A percentile compares a stretch with the other conserved stretches of the same genome.
Conservation (phyloP, 1,284 basidiomycete genomes). For the Fistulinella cinereoalba region DNA sequence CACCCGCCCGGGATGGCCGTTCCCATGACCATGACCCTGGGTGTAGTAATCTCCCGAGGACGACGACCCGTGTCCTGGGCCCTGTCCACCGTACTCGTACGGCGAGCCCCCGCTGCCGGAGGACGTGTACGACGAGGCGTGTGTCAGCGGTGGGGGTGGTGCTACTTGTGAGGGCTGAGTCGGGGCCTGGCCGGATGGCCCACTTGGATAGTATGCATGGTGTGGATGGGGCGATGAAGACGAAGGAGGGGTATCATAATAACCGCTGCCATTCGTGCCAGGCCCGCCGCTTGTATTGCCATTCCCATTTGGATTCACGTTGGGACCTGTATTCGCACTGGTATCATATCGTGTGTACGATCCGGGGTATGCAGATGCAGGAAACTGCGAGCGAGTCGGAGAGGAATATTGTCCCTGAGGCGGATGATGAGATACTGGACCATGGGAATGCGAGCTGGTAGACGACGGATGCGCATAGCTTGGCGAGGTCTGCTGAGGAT, state of each 20-base stretch:
- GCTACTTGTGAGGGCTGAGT: slow-evolving; percentile 23
- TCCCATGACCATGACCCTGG: slow-evolving; percentile 12
- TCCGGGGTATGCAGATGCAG: slow-evolving; percentile 21
- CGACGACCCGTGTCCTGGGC: slow-evolving; percentile 18
- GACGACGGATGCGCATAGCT: slow-evolving; percentile 29
- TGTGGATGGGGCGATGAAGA: slow-evolving; percentile 20
- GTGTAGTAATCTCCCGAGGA: slow-evolving; percentile 25
- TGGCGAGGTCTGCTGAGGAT: slow-evolving; percentile 27
- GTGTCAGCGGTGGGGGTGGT: slow-evolving; percentile 14
- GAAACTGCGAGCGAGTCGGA: slow-evolving; percentile 28
- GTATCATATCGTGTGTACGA: slow-evolving; percentile 27
- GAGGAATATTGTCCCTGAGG: slow-evolving; percentile 32
- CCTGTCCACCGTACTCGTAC: too few species aligned
- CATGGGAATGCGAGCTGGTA: slow-evolving; percentile 26
- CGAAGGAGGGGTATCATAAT: slow-evolving; percentile 26
- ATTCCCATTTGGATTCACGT: slow-evolving; percentile 9
- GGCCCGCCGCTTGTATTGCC: slow-evolving; percentile 8
- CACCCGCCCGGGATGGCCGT: slow-evolving; percentile 15
- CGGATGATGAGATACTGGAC: slow-evolving; percentile 29
- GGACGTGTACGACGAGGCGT: slow-evolving; percentile 21
- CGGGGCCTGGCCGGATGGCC: slow-evolving; percentile 17
- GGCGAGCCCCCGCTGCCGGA: slow-evolving; percentile 24
- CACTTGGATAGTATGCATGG: slow-evolving; percentile 25
- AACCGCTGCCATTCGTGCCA: slow-evolving; percentile 15
- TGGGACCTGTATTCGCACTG: slow-evolving; percentile 11